Base-by-base conservation (phyloP, 306 rosid genomes). In the Betula pendula region DNA sequence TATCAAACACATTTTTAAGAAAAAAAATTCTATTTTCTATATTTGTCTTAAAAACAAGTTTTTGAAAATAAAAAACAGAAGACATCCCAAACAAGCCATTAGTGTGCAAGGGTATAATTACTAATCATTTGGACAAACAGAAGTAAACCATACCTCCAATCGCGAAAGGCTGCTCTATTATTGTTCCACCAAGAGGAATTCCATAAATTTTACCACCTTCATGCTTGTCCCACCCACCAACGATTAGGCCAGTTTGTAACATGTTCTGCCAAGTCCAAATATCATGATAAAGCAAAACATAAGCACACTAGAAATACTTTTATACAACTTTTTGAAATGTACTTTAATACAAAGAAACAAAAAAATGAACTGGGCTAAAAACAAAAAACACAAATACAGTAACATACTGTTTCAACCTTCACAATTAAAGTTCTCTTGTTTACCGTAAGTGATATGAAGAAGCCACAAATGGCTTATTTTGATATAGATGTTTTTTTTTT, bases 181-280 rank as follows among this genome's bases (percentile, higher is more conserved):
- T 77, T 20, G 98, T 96, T 81, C 98, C 99, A 79, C 98, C 97
- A 25, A 96, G 91, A 59, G 97, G 98, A 84, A 96, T 78, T 70
- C 94, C 97, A 79, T 67, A 96, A 71, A 96, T 92, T 81, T 91
- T 91, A 14, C 98, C 97, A 50, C 98, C 97, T 81, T 95, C 92
- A 19, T 95, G 87, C 83, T 90, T 95, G 87, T 95, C 98, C 98
- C 97, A 95, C 49, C 98, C 97, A 58, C 97, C 98, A 77, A 95
- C 90, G 56, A 95, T 92, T 76, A 95, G 75, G 27, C 98, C 98
- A 73, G 98, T 90, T 84, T 92, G 88, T 35, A 95, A 70, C 84
- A 83, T 81, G 81, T 92, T 84, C 98, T 95, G 95, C 79, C 80
- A 85, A 76, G 29, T 71, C 73, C 48, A 86, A 81, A 53, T 45